Conservation (phyloP, 257 asterid species). For the Petrea volubilis region DNA sequence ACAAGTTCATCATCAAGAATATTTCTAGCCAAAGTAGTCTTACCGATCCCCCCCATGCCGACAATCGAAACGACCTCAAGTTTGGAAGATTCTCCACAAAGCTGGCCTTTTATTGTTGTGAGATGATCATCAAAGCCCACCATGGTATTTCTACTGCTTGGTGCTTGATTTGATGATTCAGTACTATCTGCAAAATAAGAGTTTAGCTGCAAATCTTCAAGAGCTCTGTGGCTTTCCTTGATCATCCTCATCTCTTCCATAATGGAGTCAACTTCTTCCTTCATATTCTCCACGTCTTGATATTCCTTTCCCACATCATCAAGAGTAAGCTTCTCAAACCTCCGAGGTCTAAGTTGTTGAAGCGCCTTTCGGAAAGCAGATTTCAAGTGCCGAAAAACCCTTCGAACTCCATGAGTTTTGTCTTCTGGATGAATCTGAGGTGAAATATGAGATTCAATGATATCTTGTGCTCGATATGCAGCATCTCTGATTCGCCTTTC, state of each 20-base stretch:
- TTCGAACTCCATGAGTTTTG: neutral
- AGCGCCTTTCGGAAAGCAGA: no score
- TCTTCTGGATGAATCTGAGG: neutral
- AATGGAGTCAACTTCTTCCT: neutral
- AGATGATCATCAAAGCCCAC: constrained; percentile 10
- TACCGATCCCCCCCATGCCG: constrained; percentile 21
- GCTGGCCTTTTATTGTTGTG: neutral
- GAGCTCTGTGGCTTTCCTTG: neutral
- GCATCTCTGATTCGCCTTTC: neutral
- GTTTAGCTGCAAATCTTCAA: neutral
- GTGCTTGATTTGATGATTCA: neutral
- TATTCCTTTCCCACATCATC: neutral
- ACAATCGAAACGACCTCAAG: constrained; percentile 16
- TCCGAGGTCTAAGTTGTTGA: neutral
- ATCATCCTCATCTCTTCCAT: neutral
- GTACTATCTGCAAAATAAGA: neutral
- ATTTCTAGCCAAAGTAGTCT: neutral
- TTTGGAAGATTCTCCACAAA: constrained; percentile 4
- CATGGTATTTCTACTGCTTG: neutral
- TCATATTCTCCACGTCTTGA: neutral
- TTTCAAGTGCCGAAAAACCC: neutral
- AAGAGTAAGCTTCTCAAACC: neutral
- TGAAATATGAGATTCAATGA: neutral
- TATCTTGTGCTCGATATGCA: neutral
- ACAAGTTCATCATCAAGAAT: neutral